Base-by-base conservation (phyloP, 345 rosid genomes). In the Physaria fendleri region DNA sequence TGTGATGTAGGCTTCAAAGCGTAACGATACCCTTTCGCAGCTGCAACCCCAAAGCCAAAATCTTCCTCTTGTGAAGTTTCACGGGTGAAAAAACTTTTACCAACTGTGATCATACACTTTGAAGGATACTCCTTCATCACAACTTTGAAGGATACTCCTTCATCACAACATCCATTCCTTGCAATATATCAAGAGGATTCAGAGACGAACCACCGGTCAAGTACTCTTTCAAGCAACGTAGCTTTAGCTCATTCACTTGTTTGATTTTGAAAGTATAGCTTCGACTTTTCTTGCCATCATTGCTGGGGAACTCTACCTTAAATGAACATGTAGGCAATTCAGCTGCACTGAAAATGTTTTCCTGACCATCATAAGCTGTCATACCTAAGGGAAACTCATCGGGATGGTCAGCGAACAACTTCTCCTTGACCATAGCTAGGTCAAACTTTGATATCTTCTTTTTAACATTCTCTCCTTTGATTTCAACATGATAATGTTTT, bases 141-240 rank as follows among this genome's bases (percentile, higher is more conserved):
- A 11, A 91, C 78, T 62, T 74, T 2, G 71, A 37, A 8, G 95
- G 88, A 62, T 91, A 80, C 78, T 91, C 98, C 74, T 91, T 91
- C 95, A 91, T 78, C 41, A 91, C 90, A 11, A 91, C 78, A 77
- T 91, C 96, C 84, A 91, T 66, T 15, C 88, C 96, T 71, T 88
- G 98, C 73, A 91, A 54, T 13, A 88, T 78, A 20, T 88, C 94
- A 27, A 95, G 88, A 4, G 98, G 96, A 4, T 68, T 23, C 0
- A 72, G 43, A 17, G 53, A 20, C 1, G 65, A 62, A 0, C 39
- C 21, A 18, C 84, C 84, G 0, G 39, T 42, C 47, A 82, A 65
- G 69, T 88, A 91, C 18, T 80, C 83, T 71, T 58, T 65, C 84
- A 91, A 57, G 57, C 84, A 78, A 45, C 65, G 10, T 29, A 82